These are phyloP conservation scores for Phytophthora sp. DNA, from an alignment of 352 stramenopile genomes.

Conservation along the genomic window DNA sequence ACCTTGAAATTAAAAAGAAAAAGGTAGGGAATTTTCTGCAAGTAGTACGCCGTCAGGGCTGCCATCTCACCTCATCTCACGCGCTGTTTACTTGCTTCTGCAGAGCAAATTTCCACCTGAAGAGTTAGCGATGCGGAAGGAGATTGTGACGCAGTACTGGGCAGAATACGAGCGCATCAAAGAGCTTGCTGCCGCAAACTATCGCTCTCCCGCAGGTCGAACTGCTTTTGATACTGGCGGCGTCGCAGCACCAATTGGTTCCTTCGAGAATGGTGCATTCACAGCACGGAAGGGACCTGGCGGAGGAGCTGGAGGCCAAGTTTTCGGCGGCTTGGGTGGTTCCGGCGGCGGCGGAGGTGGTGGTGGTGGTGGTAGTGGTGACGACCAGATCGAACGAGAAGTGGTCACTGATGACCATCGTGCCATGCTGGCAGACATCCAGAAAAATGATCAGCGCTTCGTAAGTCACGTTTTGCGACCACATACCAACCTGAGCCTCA, in stretches of 20 bases:
- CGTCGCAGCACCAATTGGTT: constrained; percentile 53
- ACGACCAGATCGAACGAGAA: constrained; percentile 39
- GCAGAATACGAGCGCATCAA: constrained; percentile 82
- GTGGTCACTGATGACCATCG: constrained; percentile 75
- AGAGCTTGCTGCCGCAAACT: constrained; percentile 67
- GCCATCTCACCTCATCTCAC: constrained; percentile 1
- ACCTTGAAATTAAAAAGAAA: constrained; percentile 84
- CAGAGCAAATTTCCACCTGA: constrained; percentile 81
- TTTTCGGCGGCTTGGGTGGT: constrained; percentile 41
- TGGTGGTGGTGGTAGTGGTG: constrained; percentile 21
- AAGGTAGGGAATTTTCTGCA: constrained; percentile 50
- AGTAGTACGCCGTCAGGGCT: neutral
- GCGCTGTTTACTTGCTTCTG: neutral
- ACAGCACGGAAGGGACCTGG: constrained; percentile 40
- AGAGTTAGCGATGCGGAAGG: constrained; percentile 79
- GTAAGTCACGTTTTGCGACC: constrained; percentile 47
- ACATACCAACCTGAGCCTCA: neutral
- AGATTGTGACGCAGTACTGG: constrained; percentile 82
- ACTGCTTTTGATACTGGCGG: constrained; percentile 56
- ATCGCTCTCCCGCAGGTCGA: constrained; percentile 53
- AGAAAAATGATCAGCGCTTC: constrained; percentile 84
- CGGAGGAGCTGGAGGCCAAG: constrained; percentile 24
- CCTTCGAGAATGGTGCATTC: constrained; percentile 72
- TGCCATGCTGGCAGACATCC: constrained; percentile 74
- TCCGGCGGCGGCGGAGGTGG: constrained; percentile 33